phyloP scores from a whole-genome alignment of 768 basidiomycete genomes.

The Boletellus sp. region DNA sequence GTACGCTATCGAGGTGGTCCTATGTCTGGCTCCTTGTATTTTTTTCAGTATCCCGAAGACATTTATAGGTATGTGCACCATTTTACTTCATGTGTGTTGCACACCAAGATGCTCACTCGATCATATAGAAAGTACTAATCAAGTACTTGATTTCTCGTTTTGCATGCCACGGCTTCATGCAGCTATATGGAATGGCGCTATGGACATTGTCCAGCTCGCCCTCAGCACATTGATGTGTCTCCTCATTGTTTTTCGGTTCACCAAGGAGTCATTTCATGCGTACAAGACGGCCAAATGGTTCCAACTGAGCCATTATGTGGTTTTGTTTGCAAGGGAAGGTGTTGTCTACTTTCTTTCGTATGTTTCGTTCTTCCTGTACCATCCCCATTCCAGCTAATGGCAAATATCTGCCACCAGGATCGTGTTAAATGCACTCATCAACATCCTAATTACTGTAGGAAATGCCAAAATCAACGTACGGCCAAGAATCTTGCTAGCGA shows the following conservation, averaged over 20 bases:
- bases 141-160: not conserved
- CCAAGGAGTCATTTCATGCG: not conserved
- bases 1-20: not conserved
- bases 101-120: not conserved
- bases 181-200: not conserved
- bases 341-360: not conserved
- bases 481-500: not conserved
- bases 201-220: not conserved
- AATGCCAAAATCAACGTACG: not conserved
- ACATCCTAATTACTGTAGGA: not conserved
- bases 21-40: not conserved
- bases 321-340: not conserved
- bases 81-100: not conserved
- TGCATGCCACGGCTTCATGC: not conserved
- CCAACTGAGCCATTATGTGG: not conserved
- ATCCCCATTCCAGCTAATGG: not conserved
- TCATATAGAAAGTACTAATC: not conserved
- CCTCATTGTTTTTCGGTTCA: not conserved
- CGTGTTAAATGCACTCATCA: not conserved
- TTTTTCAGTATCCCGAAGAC: not conserved
- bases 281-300: not conserved
- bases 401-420: not conserved
- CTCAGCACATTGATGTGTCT: not conserved
- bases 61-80: not conserved
- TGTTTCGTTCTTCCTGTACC: not conserved